Base-by-base conservation (phyloP, 176 grass and related monocot genomes). In the Coix lacrymajobi region DNA sequence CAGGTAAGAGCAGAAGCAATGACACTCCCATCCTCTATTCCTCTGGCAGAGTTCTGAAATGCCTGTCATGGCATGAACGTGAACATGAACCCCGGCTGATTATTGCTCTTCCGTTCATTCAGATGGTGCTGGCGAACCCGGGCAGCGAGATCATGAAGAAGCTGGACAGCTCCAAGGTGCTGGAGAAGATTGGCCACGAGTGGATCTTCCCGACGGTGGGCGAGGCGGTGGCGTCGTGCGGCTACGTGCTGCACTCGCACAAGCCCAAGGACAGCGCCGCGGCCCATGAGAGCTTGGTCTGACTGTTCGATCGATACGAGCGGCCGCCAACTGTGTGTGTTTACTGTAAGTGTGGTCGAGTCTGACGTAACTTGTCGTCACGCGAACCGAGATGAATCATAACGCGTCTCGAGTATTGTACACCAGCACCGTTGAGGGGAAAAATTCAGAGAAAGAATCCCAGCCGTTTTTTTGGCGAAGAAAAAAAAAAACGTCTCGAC, bases 91-190 rank as follows among this genome's bases (percentile, higher is more conserved):
- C 20, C 0, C n/a, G 43, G 15, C 65, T 71, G 52, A 81, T 81
- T 45, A 20, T 5, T 60, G 36, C 12, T 19, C 26, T 31, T 63
- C 31, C 37, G 5, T 82, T 68, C 26, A 54, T 31, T 79, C 91
- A 99, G 97, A 70, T 99, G 37, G 93, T 92, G 29, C 54, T 99
- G 66, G 97, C 97, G 2, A 92, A 91, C 66, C 97, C 97, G 2
- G 93, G 93, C 33, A 99, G 91, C 31, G 97, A 99, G 77, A 80
- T 99, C 48, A 96, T 99, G 93, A 96, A 96, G 89, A 99, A 99
- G 76, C 82, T 99, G 73, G 51, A 87, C 46, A 94, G 85, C 71
- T 96, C 93, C 38, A 96, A 94, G 87, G 89, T 88, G 74, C 87
- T 99, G 13, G 91, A 90, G 83, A 22, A 44, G 80, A 96, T 99